These are phyloP conservation scores for Erythrophleum ivorense DNA, from an alignment of 331 rosid species.

Conservation along the genomic window DNA sequence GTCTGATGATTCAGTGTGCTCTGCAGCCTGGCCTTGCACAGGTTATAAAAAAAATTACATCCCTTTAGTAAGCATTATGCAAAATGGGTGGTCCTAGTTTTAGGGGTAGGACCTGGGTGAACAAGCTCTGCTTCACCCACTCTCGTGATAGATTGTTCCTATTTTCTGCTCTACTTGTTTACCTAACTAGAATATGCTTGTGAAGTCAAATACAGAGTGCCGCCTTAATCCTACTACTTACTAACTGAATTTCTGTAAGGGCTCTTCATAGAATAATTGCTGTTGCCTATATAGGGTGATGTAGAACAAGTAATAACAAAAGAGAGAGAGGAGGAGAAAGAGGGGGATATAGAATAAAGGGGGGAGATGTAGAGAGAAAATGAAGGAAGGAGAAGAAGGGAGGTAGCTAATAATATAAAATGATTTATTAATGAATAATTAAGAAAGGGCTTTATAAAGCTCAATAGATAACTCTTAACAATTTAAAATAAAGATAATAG, in stretches of 20 bases:
- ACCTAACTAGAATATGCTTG: constrained; percentile 12
- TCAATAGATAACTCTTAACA: too few relatives aligned
- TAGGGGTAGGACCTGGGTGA: constrained; percentile 11
- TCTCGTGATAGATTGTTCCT: constrained; percentile 5
- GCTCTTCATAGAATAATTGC: constrained; percentile 22
- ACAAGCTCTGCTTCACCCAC: constrained; percentile 27
- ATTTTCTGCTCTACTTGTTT: constrained; percentile 21
- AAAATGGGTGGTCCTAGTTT: constrained; percentile 11
- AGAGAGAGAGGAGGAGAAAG: too few relatives aligned
- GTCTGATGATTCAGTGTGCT: constrained; percentile 99
- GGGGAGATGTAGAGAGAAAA: too few relatives aligned
- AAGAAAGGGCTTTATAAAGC: too few relatives aligned
- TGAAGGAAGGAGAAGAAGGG: too few relatives aligned
- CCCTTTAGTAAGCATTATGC: constrained; percentile 30
- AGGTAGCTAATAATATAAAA: too few relatives aligned
- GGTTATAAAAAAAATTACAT: constrained; percentile 54
- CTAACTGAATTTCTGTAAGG: constrained; percentile 5
- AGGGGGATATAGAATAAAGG: too few relatives aligned
- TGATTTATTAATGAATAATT: too few relatives aligned
- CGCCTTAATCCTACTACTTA: neutral
- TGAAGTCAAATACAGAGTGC: constrained; percentile 8
- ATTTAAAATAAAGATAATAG: too few relatives aligned
- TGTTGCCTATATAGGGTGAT: neutral
- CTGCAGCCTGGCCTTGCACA: constrained; percentile 99
- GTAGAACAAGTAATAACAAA: too few relatives aligned